Percentiles rank a stretch among this genome's conserved stretches.
Evolutionary conservation across 1,284 basidiomycete genomes (phyloP).

Genomic region (Peniophora sp.): DNA sequence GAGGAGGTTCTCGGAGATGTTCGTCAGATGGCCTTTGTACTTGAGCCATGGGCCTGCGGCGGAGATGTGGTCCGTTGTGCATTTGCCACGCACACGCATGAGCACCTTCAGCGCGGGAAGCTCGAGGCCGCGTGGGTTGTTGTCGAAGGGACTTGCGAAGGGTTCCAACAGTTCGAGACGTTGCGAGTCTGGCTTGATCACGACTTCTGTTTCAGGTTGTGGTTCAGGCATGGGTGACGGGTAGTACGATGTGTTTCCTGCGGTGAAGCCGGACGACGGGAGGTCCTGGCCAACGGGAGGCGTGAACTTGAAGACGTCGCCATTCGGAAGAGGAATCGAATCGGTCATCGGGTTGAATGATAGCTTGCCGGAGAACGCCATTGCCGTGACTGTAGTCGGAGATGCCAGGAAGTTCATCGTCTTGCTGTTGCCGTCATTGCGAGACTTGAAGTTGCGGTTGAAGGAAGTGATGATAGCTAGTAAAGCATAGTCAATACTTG

Average conservation of each 20-base stretch:
- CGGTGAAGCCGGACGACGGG: constrained; percentile 77
- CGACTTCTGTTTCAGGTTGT: constrained; percentile 71
- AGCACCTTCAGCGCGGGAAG: constrained; percentile 78
- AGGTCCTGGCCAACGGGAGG: constrained; percentile 84
- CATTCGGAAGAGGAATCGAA: constrained; percentile 66
- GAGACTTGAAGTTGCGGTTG: constrained; percentile 96
- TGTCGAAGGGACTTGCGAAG: constrained; percentile 73
- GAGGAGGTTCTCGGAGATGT: constrained; percentile 90
- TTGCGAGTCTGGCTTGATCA: constrained; percentile 75
- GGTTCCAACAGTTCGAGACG: constrained; percentile 86
- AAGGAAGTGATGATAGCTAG: constrained; percentile 94
- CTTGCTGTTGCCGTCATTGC: constrained; percentile 92
- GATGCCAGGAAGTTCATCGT: constrained; percentile 99
- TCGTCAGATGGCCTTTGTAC: constrained; percentile 94
- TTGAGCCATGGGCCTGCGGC: constrained; percentile 67
- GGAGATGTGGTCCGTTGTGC: constrained; percentile 97
- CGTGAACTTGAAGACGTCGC: constrained; percentile 77
- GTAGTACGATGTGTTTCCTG: constrained; percentile 75
- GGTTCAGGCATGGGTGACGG: constrained; percentile 74
- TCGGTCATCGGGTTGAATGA: constrained; percentile 95
- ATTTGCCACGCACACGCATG: constrained; percentile 92
- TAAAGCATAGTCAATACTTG: neutral
- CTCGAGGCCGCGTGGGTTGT: constrained; percentile 59
- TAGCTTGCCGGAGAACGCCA: constrained; percentile 92
- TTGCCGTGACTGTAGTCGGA: constrained; percentile 94